Base-by-base conservation (phyloP, 192 early-diverging fungal genomes). In the Rhizophagus sp. region DNA sequence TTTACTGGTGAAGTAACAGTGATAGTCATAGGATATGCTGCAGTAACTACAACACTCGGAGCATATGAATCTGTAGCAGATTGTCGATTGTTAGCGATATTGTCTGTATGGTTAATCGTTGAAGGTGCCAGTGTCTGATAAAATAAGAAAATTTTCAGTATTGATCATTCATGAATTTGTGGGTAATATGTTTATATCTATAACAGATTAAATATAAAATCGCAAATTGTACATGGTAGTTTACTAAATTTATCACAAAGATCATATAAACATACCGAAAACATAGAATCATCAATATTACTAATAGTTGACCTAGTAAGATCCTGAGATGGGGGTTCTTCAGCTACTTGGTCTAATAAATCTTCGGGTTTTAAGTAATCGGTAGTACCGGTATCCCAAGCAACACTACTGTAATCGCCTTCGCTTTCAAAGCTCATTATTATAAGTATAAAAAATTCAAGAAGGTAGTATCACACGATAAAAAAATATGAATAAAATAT, bases 1-100 rank as follows among this genome's bases (percentile, higher is more conserved):
- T 97, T 99, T 78, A 93, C 90, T 11, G 97, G 89, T 74, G 96
- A 94, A 27, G 82, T 86, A 12, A 99, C 90, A 0, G 88, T 87
- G 27, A 97, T 88, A 30, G 86, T 82, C 88, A 89, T 89, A 4
- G 85, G 83, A 61, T 24, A 70, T 33, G 67, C 30, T 17, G 17
- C 13, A 4, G 78, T 22, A 9, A n/a, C 19, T 12, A 22, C 19
- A 33, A 22, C 15, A 69, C 15, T 69, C 11, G 67, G 19, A 36
- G 22, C 33, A 69, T 24, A 36, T 41, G 67, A 69, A 39, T 69
- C 13, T 69, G 67, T 22, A 36, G 34, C 17, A 6, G 27, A 8
- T 3, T 39, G 19, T 69, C 15, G 27, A 22, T 41, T 69, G 15
- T 36, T 39, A 22, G 13, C 2, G 19, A 4, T 17, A 13, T 30